Evolutionary conservation across 1,284 basidiomycete species (phyloP), one percentile per base, ranked within the genome.

Genomic region (Violaceomyces palustris): DNA sequence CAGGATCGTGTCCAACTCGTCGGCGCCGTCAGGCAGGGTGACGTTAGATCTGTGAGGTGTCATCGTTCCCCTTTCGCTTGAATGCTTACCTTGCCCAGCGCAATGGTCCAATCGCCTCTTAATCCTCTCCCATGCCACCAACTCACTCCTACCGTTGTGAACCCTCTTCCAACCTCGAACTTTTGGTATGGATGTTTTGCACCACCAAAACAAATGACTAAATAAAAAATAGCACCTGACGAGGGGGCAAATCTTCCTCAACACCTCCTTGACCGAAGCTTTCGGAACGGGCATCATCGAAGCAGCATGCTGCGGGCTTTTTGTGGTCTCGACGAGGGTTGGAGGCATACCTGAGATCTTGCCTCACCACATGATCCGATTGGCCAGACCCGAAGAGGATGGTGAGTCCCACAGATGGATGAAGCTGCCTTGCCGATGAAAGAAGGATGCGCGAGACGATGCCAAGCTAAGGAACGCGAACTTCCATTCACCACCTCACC

Each of bases 251-350:
- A 92, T 99, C 54, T 97, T 88, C 75, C 80, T 98, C 76, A 94
- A 93, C 72, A 93, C 93, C 0, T 92, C 88, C 0, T 79, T 99
- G 17, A 99, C 93, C 0, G 93, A 99, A 74, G 83, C 94, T 0
- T 99, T 99, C 65, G 93, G 94, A 0, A 98, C 93, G 55, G 86
- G 87, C 7, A 90, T 94, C 58, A 80, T 98, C 36, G 94, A 99
- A 77, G 94, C 94, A 0, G 94, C 94, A 0, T 92, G 87, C 59
- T 83, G 88, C 0, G 94, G 94, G 0, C 78, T 98, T 8, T 93
- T 94, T 67, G 87, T 97, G 28, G 94, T 98, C 26, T 85, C 86
- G 14, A 98, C 93, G 0, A 81, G 84, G 25, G 93, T 99, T 0
- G 93, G 94, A 0, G 93, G 94, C 2, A 86, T 97, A 0, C 91